Evolutionary conservation across 2,329 filamentous ascomycete genomes (phyloP).

Genomic region (Penicillium sp.): DNA sequence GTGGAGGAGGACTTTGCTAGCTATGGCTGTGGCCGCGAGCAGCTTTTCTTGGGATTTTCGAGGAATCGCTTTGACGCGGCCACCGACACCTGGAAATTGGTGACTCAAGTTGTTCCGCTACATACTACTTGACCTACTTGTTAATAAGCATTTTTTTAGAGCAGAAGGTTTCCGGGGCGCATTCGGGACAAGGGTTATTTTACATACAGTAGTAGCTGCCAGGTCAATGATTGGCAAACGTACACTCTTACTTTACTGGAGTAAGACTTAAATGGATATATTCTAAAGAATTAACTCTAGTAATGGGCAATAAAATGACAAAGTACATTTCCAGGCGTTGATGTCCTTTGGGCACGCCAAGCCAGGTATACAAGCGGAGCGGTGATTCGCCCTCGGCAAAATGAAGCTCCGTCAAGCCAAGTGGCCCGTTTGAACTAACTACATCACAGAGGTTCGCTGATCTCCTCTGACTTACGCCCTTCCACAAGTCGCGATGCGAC

Average conservation of each 20-base stretch:
- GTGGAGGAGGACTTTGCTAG: slow-evolving; percentile 18
- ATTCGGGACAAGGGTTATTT: too few relatives aligned
- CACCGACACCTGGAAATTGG: slow-evolving; percentile 22
- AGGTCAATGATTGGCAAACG: too few relatives aligned
- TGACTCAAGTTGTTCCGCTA: slow-evolving; percentile 24
- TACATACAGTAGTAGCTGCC: too few relatives aligned
- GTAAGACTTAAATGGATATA: too few relatives aligned
- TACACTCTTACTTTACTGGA: too few relatives aligned
- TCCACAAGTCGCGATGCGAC: slow-evolving; percentile 39
- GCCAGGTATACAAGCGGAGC: slow-evolving; percentile 2
- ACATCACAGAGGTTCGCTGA: slow-evolving; percentile 22
- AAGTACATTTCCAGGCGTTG: not conserved
- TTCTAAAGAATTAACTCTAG: too few relatives aligned
- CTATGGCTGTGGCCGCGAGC: slow-evolving; percentile 20
- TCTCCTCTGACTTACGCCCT: slow-evolving; percentile 4
- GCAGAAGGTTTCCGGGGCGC: not conserved
- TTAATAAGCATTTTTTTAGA: not conserved
- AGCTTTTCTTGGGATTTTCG: slow-evolving; percentile 25
- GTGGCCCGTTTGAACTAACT: slow-evolving; percentile 39
- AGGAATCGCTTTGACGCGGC: slow-evolving; percentile 20
- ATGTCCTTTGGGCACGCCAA: not conserved
- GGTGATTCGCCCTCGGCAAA: slow-evolving; percentile 34
- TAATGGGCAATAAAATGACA: not conserved
- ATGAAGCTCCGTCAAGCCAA: slow-evolving; percentile 44
- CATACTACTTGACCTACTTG: not conserved